Percentiles rank a stretch among this genome's conserved stretches.
These are phyloP conservation scores for Rhizophagus sp. DNA, from an alignment of 192 early-diverging fungal genomes.

Conservation along the genomic window DNA sequence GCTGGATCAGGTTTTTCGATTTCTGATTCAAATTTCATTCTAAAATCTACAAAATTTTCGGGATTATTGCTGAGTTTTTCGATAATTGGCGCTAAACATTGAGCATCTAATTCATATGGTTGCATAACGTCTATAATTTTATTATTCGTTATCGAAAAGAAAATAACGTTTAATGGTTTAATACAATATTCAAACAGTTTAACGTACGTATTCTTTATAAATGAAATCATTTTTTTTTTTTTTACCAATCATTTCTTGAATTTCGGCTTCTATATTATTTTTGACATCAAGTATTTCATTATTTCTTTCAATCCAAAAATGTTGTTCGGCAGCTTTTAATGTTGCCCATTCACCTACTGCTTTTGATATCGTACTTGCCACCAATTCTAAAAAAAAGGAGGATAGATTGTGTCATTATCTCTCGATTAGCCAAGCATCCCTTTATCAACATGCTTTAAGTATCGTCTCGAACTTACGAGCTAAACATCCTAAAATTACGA, in stretches of 20 bases:
- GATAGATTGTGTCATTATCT: too few species aligned
- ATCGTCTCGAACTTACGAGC: conserved; percentile 38
- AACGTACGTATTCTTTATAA: too few species aligned
- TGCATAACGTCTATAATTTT: conserved; percentile 49
- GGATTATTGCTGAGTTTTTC: conserved; percentile 49
- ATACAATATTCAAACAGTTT: too few species aligned
- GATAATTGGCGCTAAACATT: conserved; percentile 52
- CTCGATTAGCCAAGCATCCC: too few species aligned
- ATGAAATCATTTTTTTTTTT: too few species aligned
- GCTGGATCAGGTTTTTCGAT: conserved; percentile 55
- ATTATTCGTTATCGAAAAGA: too few species aligned
- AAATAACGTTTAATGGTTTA: too few species aligned
- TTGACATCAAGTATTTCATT: conserved; percentile 56
- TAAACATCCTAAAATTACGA: conserved; percentile 62
- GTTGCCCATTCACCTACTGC: conserved; percentile 62
- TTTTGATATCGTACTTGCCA: conserved; percentile 61
- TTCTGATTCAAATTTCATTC: conserved; percentile 68
- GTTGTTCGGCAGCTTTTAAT: conserved; percentile 57
- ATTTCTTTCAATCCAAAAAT: conserved; percentile 57
- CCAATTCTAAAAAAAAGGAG: conserved; percentile 46
- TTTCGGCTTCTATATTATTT: conserved; percentile 55
- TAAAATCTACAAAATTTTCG: conserved; percentile 64
- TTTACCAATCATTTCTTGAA: conserved; percentile 54
- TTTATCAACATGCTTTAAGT: too few species aligned
- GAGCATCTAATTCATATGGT: conserved; percentile 57